Evolutionary conservation across 495 filamentous ascomycete species (phyloP), one percentile per base, ranked within the genome.

Genomic region (Talaromyces thailandensis): DNA sequence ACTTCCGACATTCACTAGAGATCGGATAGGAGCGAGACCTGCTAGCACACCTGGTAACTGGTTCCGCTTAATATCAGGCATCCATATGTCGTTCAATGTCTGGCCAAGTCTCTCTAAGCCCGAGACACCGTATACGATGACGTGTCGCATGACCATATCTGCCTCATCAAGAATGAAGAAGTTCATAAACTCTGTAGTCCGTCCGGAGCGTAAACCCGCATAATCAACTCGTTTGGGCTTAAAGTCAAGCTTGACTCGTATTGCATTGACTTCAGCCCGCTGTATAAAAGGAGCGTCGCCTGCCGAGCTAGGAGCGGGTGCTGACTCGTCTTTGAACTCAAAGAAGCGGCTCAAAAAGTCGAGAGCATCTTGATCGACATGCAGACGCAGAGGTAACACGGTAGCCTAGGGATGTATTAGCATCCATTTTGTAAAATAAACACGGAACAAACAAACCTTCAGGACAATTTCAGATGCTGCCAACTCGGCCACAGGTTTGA

Each of bases 151-250:
- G 1, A 90, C 84, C 83, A 99, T 88, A 62, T 94, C 86, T 2
- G 93, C 84, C 60, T 89, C 85, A 63, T 99, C 93, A 12, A 99
- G 84, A 48, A 94, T 90, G 65, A 97, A 82, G 71, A 99, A 96
- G 74, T 99, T 98, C 95, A 98, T 98, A 70, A 99, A 94, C 71
- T 99, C 95, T 1, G 90, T 96, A 2, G 95, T 99, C 63, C 91
- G 92, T n/a, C 95, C 95, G 5, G 95, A 96, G n/a, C 92, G 87
- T 6, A 99, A 82, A 9, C 93, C 91, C 0, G 86, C 88, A 68
- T 98, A 99, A 73, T 99, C 92, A 25, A 99, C 90, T 12, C 91
- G 84, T 73, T 98, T 97, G 6, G 95, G 95, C 73, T 99, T 99
- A 77, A 98, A 99, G 72, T 99, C 94, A 5, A 98, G 82, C 64